Conservation (phyloP, 129 eudicot species). For the Lactuca saligna region DNA sequence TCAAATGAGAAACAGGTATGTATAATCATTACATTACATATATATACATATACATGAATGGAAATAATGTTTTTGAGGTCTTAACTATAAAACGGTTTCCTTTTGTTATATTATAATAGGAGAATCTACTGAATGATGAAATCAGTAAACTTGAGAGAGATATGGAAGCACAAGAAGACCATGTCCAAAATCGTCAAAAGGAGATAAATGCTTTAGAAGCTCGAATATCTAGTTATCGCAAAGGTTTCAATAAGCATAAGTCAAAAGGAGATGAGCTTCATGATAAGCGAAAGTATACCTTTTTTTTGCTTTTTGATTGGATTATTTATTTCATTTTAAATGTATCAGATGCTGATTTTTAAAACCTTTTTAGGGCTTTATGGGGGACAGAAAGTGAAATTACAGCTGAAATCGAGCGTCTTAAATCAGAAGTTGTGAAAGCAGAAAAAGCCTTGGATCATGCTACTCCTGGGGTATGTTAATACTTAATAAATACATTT, state of each 20-base stretch:
- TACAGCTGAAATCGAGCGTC: conserved; percentile 77
- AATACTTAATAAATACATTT: too few species aligned
- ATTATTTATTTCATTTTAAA: neutral
- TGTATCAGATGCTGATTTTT: conserved; percentile 28
- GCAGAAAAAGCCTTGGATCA: conserved; percentile 94
- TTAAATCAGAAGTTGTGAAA: conserved; percentile 77
- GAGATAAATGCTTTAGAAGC: conserved; percentile 50
- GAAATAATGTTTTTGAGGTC: neutral
- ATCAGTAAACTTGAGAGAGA: conserved; percentile 68
- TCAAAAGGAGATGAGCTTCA: conserved; percentile 74
- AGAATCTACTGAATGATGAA: conserved; percentile 74
- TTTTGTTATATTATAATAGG: conserved; percentile 42
- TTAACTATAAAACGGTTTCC: conserved; percentile 5
- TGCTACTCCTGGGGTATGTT: conserved; percentile 77
- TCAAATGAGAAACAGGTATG: conserved; percentile 75
- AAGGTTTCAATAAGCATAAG: conserved; percentile 56
- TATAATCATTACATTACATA: conserved; percentile 5
- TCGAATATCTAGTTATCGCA: conserved; percentile 51
- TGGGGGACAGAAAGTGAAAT: conserved; percentile 83
- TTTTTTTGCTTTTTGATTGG: too few species aligned
- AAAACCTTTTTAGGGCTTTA: conserved; percentile 53
- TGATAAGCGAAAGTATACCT: conserved; percentile 74
- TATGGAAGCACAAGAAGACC: conserved; percentile 58
- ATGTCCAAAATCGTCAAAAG: conserved; percentile 48
- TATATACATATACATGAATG: neutral